Conservation (phyloP, 495 filamentous ascomycete genomes). For the Aspergillus affinis region DNA sequence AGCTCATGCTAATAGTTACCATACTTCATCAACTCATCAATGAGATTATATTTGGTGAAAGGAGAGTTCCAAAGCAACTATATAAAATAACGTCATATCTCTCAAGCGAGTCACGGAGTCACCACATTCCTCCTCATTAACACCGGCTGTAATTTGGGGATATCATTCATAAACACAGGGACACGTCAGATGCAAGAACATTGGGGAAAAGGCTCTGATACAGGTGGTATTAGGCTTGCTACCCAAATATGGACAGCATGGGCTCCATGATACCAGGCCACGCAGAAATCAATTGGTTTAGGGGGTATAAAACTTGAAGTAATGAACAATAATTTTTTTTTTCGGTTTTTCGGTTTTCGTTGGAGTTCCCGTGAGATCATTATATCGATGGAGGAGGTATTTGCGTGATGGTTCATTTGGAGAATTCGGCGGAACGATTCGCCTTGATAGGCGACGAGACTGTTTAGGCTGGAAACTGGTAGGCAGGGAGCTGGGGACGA, state of each 20-base stretch:
- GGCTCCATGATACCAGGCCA: conserved; percentile 12
- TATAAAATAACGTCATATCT: neutral
- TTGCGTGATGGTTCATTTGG: neutral
- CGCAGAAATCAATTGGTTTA: conserved; percentile 20
- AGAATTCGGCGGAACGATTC: neutral
- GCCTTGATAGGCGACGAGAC: neutral
- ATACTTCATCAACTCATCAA: too few species aligned
- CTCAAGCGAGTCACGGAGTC: conserved; percentile 2
- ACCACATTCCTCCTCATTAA: conserved; percentile 21
- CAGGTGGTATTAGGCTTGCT: conserved; percentile 14
- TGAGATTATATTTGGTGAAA: neutral
- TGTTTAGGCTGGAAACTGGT: conserved; percentile 23
- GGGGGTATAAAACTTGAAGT: conserved; percentile 29
- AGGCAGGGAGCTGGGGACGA: conserved; percentile 24
- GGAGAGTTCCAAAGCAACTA: neutral
- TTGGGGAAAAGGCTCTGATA: conserved; percentile 4
- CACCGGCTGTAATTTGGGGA: conserved; percentile 11
- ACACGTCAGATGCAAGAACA: conserved; percentile 6
- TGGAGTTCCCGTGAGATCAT: neutral
- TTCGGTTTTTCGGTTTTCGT: neutral
- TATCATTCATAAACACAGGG: conserved; percentile 19
- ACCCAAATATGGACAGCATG: neutral
- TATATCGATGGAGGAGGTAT: neutral
- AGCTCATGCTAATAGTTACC: too few species aligned
- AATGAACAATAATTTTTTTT: conserved; percentile 11